Conservation (phyloP, 2,329 filamentous ascomycete genomes). For the Colletotrichum graminicola region DNA sequence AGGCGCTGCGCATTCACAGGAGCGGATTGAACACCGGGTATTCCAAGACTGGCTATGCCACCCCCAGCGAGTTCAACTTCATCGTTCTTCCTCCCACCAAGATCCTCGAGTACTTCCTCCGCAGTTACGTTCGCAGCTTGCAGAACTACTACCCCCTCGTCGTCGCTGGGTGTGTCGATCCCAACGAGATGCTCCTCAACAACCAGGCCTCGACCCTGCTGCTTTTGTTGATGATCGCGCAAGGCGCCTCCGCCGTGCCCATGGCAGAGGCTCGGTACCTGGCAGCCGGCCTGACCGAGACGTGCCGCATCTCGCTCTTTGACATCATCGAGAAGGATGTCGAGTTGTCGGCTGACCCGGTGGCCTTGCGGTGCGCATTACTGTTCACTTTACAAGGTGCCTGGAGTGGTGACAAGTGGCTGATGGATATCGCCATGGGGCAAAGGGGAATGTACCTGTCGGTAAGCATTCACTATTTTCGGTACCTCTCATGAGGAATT, state of each 20-base stretch:
- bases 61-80: conserved; percentile 69
- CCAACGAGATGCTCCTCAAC: conserved; percentile 75
- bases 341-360: conserved; percentile 74
- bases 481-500: not conserved
- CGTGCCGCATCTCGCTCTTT: conserved; percentile 78
- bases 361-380: conserved; percentile 73
- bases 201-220: conserved; percentile 75
- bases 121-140: conserved; percentile 74
- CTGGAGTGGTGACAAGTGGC: conserved; percentile 83
- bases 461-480: conserved; percentile 53
- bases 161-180: conserved; percentile 70
- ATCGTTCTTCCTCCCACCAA: conserved; percentile 74
- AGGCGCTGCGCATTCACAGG: conserved; percentile 76
- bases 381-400: conserved; percentile 76
- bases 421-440: conserved; percentile 82
- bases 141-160: conserved; percentile 76
- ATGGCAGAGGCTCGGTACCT: conserved; percentile 74
- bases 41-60: conserved; percentile 58
- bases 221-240: conserved; percentile 78
- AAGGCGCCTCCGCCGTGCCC: conserved; percentile 75
- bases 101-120: conserved; percentile 76
- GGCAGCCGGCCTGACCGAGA: conserved; percentile 76
- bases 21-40: conserved; percentile 59
- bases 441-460: conserved; percentile 80
- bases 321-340: conserved; percentile 80